phyloP scores from a whole-genome alignment of 2,329 filamentous ascomycete species.

The Claviceps cyperi region DNA sequence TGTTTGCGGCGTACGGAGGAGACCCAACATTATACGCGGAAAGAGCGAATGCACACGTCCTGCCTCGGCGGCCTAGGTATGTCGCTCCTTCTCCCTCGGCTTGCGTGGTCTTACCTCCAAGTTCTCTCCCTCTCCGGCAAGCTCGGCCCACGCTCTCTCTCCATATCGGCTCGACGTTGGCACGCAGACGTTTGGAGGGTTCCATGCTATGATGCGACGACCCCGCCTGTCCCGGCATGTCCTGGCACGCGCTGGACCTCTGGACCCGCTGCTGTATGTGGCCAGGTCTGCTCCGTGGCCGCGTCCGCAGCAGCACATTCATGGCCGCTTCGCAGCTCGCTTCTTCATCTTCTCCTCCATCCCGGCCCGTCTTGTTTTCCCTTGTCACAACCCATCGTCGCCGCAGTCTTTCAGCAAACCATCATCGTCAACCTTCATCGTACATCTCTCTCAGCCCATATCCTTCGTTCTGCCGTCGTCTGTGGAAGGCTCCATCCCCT shows the following conservation, averaged over 20 bases:
- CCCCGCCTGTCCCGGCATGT: background rate
- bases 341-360: conserved; percentile 2
- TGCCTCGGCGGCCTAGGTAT: too few relatives aligned
- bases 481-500: background rate
- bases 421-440: background rate
- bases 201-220: background rate
- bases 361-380: conserved; percentile 1
- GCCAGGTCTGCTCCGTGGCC: background rate
- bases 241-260: background rate
- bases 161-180: too few relatives aligned
- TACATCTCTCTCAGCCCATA: background rate
- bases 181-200: too few relatives aligned
- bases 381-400: conserved; percentile 2
- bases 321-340: background rate
- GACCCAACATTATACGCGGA: too few relatives aligned
- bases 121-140: too few relatives aligned
- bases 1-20: background rate
- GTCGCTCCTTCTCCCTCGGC: too few relatives aligned
- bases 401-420: background rate
- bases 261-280: background rate
- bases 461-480: background rate
- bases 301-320: background rate
- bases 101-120: too few relatives aligned
- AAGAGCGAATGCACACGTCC: too few relatives aligned
- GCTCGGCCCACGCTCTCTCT: too few relatives aligned